These are phyloP conservation scores for Chaetothyriales sp. DNA, from an alignment of 2,329 filamentous ascomycete genomes.

Conservation along the genomic window DNA sequence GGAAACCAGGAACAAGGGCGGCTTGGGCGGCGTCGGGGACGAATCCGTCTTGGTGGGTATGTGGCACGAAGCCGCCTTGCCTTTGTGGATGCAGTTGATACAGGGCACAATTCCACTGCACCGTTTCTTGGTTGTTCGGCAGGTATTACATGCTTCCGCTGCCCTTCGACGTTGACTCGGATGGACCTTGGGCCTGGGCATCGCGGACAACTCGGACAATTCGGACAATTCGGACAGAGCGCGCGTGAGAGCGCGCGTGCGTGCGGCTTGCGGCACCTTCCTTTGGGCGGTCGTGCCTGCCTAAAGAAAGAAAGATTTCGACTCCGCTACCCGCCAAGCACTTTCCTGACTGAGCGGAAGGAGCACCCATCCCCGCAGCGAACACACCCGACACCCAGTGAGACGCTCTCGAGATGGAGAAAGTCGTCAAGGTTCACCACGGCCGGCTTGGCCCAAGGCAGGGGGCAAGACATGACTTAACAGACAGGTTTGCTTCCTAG, in stretches of 20 bases:
- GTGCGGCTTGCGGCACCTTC: not conserved
- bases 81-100: slow-evolving; percentile 28
- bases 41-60: slow-evolving; percentile 6
- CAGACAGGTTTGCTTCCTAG: not conserved
- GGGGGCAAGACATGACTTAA: not conserved
- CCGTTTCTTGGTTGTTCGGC: slow-evolving; percentile 36
- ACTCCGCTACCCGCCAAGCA: not conserved
- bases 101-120: slow-evolving; percentile 37
- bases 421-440: not conserved
- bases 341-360: not conserved
- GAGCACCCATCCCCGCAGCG: no score
- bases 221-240: no score
- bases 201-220: slow-evolving; percentile 20
- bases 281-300: not conserved
- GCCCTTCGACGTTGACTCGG: slow-evolving; percentile 36
- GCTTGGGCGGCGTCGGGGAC: slow-evolving; percentile 5
- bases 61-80: slow-evolving; percentile 11
- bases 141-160: slow-evolving; percentile 34
- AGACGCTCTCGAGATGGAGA: not conserved
- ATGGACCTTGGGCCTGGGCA: slow-evolving; percentile 39
- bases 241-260: no score
- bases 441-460: not conserved
- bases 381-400: not conserved
- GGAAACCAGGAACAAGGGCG: not conserved
- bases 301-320: not conserved